These are phyloP conservation scores for Hirschfeldia incana DNA, from an alignment of 345 rosid species.

Conservation along the genomic window DNA sequence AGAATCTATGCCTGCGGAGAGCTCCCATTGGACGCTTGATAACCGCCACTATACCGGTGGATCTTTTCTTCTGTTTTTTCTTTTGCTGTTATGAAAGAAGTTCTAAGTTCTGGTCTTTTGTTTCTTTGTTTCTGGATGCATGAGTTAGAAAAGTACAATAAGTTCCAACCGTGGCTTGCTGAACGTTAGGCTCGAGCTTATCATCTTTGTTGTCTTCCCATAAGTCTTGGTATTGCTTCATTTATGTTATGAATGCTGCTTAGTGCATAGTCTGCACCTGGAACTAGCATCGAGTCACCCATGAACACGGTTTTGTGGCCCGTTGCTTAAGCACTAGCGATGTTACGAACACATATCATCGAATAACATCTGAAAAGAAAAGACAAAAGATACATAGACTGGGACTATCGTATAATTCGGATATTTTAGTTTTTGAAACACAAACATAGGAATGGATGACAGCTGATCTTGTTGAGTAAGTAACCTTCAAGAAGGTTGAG, in stretches of 20 bases:
- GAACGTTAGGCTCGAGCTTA: background rate
- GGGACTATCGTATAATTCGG: too few species aligned
- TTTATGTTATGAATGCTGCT: conserved; percentile 79
- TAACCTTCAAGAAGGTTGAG: too few species aligned
- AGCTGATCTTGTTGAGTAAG: too few species aligned
- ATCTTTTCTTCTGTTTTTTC: conserved; percentile 15
- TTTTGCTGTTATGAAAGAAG: background rate
- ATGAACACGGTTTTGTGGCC: conserved; percentile 75
- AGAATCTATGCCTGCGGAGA: conserved; percentile 84
- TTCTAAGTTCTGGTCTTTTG: background rate
- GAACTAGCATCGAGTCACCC: conserved; percentile 63
- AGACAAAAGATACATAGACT: background rate
- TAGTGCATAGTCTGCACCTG: conserved; percentile 80
- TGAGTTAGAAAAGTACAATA: conserved; percentile 20
- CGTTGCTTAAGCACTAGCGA: conserved; percentile 70
- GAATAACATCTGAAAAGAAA: conserved; percentile 61
- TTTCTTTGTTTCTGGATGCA: background rate
- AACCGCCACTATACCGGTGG: background rate
- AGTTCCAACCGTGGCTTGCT: background rate
- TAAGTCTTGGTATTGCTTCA: conserved; percentile 75
- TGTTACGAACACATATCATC: conserved; percentile 88
- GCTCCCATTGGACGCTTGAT: conserved; percentile 66
- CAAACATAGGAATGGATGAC: background rate
- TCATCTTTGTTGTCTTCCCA: conserved; percentile 54
- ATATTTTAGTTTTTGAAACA: background rate